Percentiles rank a stretch among this genome's conserved stretches.
Evolutionary conservation across 495 filamentous ascomycete species (phyloP).

Genomic region (Polyplosphaeria fusca): DNA sequence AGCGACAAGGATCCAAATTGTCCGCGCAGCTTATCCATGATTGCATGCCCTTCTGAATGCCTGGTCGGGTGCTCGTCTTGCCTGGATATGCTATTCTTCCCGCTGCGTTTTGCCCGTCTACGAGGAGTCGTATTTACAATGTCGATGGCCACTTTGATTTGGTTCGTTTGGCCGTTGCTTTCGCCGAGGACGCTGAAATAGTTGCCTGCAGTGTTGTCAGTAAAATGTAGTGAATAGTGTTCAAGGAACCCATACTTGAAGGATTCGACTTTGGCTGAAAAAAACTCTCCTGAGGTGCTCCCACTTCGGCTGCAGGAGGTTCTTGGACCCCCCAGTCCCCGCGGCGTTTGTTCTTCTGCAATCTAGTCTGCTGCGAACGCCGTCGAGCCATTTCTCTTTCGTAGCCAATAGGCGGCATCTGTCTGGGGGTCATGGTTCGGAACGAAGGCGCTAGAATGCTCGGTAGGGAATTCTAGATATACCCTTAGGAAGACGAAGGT

Average conservation of each 20-base stretch:
- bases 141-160: conserved; percentile 27
- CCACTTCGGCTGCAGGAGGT: too few species aligned
- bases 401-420: not conserved
- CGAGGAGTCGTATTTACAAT: conserved; percentile 15
- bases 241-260: too few species aligned
- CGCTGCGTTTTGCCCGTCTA: conserved; percentile 24
- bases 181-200: conserved; percentile 29
- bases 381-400: not conserved
- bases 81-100: conserved; percentile 1
- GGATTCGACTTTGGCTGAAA: too few species aligned
- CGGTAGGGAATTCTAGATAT: conserved; percentile 10
- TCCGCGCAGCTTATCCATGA: too few species aligned
- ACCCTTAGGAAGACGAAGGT: not conserved
- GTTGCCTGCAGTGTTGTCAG: conserved; percentile 18
- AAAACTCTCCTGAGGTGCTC: not conserved
- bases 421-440: conserved; percentile 4
- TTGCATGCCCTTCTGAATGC: too few species aligned
- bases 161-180: conserved; percentile 9
- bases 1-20: too few species aligned
- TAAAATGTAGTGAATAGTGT: too few species aligned
- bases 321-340: conserved; percentile 1
- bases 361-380: not conserved
- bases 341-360: conserved; percentile 4
- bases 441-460: not conserved
- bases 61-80: too few species aligned